Conservation (phyloP, 2,329 filamentous ascomycete genomes). For the Podosphaera fusca region DNA sequence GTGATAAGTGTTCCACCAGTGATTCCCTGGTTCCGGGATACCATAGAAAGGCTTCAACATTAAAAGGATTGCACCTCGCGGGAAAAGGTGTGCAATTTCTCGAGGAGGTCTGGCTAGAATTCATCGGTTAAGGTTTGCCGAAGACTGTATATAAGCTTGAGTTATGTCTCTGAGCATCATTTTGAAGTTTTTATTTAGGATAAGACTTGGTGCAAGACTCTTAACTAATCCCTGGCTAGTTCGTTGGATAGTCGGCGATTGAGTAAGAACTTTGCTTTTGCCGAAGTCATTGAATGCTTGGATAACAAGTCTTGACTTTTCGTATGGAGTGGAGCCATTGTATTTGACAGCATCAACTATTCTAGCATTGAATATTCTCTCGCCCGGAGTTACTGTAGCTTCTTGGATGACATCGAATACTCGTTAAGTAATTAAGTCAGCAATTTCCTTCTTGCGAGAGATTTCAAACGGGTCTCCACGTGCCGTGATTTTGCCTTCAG, state of each 20-base stretch:
- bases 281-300: neutral
- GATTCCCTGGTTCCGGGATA: constrained; percentile 1
- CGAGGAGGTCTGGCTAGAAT: neutral
- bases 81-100: neutral
- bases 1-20: constrained; percentile 1
- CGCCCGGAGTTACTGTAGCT: neutral
- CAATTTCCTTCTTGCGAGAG: too few species aligned
- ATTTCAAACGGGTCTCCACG: too few species aligned
- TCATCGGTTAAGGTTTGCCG: neutral
- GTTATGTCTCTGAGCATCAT: neutral
- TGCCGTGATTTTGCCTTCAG: too few species aligned
- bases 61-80: neutral
- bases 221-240: neutral
- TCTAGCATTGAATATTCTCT: neutral
- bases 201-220: neutral
- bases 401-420: neutral
- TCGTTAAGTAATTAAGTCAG: neutral
- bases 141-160: neutral
- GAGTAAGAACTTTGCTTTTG: neutral
- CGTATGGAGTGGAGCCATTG: neutral
- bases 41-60: neutral
- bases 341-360: neutral
- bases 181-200: neutral
- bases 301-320: neutral
- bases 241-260: neutral